Evolutionary conservation across 23 red algal genomes (phyloP).

Genomic region (Agarophyton chilense): DNA sequence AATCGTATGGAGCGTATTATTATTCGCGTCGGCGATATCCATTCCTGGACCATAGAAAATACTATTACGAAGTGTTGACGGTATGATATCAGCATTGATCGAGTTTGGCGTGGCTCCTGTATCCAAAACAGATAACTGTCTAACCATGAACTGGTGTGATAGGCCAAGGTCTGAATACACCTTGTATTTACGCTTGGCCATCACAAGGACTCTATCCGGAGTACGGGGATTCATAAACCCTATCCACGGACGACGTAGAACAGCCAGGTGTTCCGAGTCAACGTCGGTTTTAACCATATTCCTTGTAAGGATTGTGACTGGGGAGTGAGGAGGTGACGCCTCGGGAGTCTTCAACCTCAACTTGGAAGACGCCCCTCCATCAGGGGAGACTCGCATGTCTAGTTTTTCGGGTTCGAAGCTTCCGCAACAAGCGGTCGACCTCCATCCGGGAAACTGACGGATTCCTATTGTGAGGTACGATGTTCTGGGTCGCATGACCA

Average conservation of each 20-base stretch:
- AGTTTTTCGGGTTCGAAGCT: neutral
- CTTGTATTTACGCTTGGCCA: slow-evolving; percentile 16
- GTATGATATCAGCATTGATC: neutral
- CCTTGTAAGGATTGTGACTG: neutral
- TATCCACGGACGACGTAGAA: neutral
- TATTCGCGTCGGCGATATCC: neutral
- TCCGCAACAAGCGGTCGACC: neutral
- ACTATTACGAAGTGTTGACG: neutral
- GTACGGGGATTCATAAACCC: neutral
- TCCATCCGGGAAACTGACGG: neutral
- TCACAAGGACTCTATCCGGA: neutral
- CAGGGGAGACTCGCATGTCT: neutral
- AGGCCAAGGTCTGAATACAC: neutral
- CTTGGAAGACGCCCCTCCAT: neutral
- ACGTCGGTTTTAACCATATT: neutral
- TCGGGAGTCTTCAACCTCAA: neutral
- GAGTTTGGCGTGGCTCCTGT: neutral
- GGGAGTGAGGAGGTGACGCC: neutral
- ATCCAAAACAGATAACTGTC: neutral
- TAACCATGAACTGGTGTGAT: neutral
- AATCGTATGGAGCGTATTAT: neutral
- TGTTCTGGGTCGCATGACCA: too few species aligned
- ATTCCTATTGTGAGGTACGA: too few species aligned
- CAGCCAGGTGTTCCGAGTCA: neutral
- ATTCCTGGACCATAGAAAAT: neutral